Percentiles rank a stretch among this genome's conserved stretches.
Evolutionary conservation across 306 rosid species (phyloP).

Genomic region (Vigna trinervia): DNA sequence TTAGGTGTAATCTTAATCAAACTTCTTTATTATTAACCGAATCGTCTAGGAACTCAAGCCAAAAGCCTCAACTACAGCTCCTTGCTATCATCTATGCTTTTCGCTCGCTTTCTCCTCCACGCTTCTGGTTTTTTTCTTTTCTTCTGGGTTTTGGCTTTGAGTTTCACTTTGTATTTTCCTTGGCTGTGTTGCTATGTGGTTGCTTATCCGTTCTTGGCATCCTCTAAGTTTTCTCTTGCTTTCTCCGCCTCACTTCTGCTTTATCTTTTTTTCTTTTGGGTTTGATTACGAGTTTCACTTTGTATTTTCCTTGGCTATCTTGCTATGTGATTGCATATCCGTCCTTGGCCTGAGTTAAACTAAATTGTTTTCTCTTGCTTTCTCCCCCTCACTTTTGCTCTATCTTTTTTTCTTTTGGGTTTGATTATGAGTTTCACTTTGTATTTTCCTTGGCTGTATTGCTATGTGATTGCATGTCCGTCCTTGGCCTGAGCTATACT

Average conservation of each 20-base stretch:
- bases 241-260: no score
- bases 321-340: background rate
- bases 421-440: background rate
- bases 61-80: background rate
- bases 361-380: background rate
- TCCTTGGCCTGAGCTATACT: background rate
- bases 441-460: background rate
- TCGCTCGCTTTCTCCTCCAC: constrained; percentile 3
- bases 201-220: background rate
- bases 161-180: background rate
- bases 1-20: background rate
- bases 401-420: background rate
- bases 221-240: no score
- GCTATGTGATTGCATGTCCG: background rate
- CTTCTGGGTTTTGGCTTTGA: background rate
- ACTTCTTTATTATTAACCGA: background rate
- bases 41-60: background rate
- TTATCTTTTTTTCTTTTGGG: no score
- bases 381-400: background rate
- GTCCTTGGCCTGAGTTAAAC: background rate
- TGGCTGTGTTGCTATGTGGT: background rate
- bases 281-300: background rate
- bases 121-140: background rate
- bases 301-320: background rate
- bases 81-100: background rate